Evolutionary conservation across 2,329 filamentous ascomycete genomes (phyloP), one percentile per base, ranked within the genome.

Genomic region (Bipolaris zeicola): DNA sequence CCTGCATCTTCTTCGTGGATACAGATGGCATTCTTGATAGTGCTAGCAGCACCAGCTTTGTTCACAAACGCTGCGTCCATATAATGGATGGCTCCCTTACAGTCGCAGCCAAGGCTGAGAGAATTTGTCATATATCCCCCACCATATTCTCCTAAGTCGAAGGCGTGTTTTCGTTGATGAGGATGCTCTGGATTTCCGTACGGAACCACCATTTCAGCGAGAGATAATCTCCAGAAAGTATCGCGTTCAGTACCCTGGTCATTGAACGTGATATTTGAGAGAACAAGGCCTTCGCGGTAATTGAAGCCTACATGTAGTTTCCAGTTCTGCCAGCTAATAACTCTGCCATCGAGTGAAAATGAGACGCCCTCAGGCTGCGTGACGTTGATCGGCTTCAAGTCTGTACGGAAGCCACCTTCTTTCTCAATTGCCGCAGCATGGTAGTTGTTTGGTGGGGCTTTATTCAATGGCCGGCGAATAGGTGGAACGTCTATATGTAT

Each of bases 401-500:
- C 66, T 3, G 42, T 56, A 18, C 68, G 57, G 10, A 22, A 41
- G 18, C 38, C 38, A 22, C 38, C 38, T 41, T 87, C 83, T 57
- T 85, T 84, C 73, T 92, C 85, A 50, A 96, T 85, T 2, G 87
- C 85, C 0, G 85, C 84, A 0, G 88, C 86, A 64, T 90, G 87
- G 75, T 96, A 97, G 76, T 96, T 94, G 76, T 90, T 88, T 0
- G 91, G 85, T 7, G 85, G 78, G 1, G 85, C 86, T 68, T 85
- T 88, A 78, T 84, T 92, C 50, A 96, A 72, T 1, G 89, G 91
- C 55, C 92, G 81, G 54, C 92, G 84, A 3, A 92, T 82, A 44
- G 87, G 85, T 20, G 92, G 92, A 13, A 96, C 82, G 73, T 95
- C 92, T 67, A 96, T 95, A 72, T 88, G 87, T 50, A 95, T 83